Conservation (phyloP, 2,329 filamentous ascomycete species). For the Cladophialophora exuberans region DNA sequence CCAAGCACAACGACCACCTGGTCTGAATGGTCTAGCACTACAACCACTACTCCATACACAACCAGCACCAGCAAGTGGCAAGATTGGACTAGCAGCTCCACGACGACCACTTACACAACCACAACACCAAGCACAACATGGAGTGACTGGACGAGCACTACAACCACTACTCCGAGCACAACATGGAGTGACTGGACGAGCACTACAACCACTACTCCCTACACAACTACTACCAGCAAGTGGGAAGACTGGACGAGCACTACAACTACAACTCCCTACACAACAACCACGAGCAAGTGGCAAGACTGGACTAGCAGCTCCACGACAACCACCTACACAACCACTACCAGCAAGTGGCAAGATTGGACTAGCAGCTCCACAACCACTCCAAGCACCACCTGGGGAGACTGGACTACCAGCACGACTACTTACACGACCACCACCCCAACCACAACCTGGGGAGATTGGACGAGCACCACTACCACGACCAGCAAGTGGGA, state of each 20-base stretch:
- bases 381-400: not conserved
- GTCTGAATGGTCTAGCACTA: not conserved
- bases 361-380: not conserved
- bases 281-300: not conserved
- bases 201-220: not conserved
- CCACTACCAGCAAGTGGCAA: not conserved
- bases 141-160: conserved; percentile 4
- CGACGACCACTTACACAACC: not conserved
- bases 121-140: not conserved
- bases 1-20: not conserved
- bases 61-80: not conserved
- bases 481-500: not conserved
- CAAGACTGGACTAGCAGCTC: not conserved
- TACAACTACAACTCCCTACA: not conserved
- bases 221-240: not conserved
- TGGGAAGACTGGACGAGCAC: conserved; percentile 6
- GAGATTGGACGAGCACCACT: not conserved
- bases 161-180: not conserved
- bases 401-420: conserved; percentile 10
- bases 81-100: conserved; percentile 3
- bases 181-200: conserved; percentile 7
- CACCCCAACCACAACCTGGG: not conserved
- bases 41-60: not conserved
- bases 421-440: not conserved
- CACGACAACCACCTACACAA: not conserved